phyloP scores from a whole-genome alignment of 1,284 basidiomycete species.

The Exobasidium cylindrosporum region DNA sequence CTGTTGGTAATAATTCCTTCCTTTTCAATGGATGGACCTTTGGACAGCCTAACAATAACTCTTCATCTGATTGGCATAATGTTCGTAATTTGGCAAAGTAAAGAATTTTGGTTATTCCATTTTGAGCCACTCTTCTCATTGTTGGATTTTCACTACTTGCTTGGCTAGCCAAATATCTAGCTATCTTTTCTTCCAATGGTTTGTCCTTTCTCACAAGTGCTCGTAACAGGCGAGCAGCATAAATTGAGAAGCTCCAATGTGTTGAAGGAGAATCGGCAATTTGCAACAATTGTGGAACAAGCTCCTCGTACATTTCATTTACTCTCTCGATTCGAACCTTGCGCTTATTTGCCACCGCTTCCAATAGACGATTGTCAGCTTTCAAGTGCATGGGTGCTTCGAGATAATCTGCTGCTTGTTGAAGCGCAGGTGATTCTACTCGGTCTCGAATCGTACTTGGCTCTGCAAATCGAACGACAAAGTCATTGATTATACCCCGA shows the following conservation, averaged over 20 bases:
- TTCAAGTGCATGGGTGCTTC: slow-evolving; percentile 13
- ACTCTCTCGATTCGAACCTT: slow-evolving; percentile 47
- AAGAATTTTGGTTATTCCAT: slow-evolving; percentile 71
- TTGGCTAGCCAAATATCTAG: slow-evolving; percentile 57
- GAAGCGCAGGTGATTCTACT: slow-evolving; percentile 27
- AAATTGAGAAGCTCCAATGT: slow-evolving; percentile 89
- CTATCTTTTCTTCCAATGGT: slow-evolving; percentile 65
- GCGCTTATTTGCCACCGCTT: slow-evolving; percentile 49
- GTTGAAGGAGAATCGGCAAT: slow-evolving; percentile 68
- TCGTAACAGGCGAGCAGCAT: slow-evolving; percentile 70
- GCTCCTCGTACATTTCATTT: slow-evolving; percentile 51
- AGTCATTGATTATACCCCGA: slow-evolving; percentile 68
- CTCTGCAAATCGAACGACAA: slow-evolving; percentile 53
- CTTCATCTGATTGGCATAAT: slow-evolving; percentile 66
- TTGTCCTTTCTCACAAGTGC: slow-evolving; percentile 73
- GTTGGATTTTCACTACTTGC: slow-evolving; percentile 72
- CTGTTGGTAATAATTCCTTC: slow-evolving; percentile 40
- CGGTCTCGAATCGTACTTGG: slow-evolving; percentile 40
- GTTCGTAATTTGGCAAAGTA: slow-evolving; percentile 81
- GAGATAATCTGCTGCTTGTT: slow-evolving; percentile 22
- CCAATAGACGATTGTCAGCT: slow-evolving; percentile 37
- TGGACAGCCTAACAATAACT: slow-evolving; percentile 68
- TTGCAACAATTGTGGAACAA: slow-evolving; percentile 68
- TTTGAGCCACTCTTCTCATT: slow-evolving; percentile 72
- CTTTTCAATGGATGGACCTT: slow-evolving; percentile 67